Percentiles rank a stretch among this genome's conserved stretches.
These are phyloP conservation scores for Tylopilus vinaceipallidus DNA, from an alignment of 768 basidiomycete species.

Conservation along the genomic window DNA sequence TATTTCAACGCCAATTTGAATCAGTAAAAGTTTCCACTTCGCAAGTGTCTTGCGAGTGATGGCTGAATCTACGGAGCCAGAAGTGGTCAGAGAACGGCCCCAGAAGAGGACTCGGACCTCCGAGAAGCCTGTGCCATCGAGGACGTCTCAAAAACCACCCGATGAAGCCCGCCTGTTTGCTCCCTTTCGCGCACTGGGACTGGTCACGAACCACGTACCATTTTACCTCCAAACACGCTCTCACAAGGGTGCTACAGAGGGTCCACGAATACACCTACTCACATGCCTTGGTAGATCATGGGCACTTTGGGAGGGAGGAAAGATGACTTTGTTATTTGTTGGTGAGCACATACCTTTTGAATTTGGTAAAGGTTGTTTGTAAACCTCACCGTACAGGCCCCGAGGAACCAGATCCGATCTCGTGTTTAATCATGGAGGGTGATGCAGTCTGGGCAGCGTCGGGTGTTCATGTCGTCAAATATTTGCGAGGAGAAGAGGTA, in stretches of 20 bases:
- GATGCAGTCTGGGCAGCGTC: constrained; percentile 84
- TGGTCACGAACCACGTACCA: constrained; percentile 88
- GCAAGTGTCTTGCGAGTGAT: constrained; percentile 10
- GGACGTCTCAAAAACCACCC: constrained; percentile 5
- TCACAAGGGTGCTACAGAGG: constrained; percentile 80
- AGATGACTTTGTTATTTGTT: constrained; percentile 90
- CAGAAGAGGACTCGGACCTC: constrained; percentile 25
- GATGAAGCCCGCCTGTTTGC: constrained; percentile 61
- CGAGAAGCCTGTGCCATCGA: neutral
- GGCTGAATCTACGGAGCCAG: constrained; percentile 18
- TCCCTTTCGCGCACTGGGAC: constrained; percentile 94
- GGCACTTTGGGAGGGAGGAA: constrained; percentile 96
- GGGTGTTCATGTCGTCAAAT: constrained; percentile 69
- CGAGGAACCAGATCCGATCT: constrained; percentile 71
- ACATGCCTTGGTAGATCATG: constrained; percentile 88
- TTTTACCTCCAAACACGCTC: constrained; percentile 85
- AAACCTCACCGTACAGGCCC: constrained; percentile 54
- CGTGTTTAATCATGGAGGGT: constrained; percentile 76
- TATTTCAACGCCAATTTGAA: neutral
- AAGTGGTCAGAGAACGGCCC: constrained; percentile 16
- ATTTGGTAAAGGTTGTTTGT: constrained; percentile 1
- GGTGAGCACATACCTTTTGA: constrained; percentile 49
- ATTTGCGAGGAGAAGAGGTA: constrained; percentile 89
- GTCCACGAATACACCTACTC: constrained; percentile 78
- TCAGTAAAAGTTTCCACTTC: neutral